These are phyloP conservation scores for Pythium myriotylum DNA, from an alignment of 352 stramenopile species.

Conservation along the genomic window DNA sequence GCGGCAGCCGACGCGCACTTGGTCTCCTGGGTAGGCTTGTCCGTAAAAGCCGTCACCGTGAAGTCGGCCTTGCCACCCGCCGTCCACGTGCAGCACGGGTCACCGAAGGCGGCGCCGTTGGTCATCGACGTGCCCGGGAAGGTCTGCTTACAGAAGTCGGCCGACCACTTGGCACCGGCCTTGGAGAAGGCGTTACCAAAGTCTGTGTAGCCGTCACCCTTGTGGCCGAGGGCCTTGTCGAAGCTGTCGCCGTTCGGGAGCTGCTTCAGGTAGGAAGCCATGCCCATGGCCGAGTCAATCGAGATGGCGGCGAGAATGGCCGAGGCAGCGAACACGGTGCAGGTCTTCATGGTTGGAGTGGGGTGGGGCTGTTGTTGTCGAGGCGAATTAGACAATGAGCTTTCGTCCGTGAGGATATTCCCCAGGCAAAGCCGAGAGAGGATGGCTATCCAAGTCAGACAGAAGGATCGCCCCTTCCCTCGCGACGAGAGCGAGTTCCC, in stretches of 20 bases:
- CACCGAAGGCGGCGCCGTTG: constrained; percentile 7
- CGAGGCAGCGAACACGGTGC: constrained; percentile 66
- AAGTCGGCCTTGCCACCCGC: constrained; percentile 17
- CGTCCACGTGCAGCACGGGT: constrained; percentile 15
- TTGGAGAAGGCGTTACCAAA: constrained; percentile 41
- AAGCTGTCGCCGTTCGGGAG: constrained; percentile 47
- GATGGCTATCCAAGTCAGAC: background rate
- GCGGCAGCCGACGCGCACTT: background rate
- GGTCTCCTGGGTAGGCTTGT: background rate
- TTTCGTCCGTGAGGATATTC: constrained; percentile 8
- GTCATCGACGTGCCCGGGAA: constrained; percentile 8
- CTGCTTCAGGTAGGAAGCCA: constrained; percentile 32
- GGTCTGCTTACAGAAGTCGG: constrained; percentile 6
- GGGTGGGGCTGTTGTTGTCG: background rate
- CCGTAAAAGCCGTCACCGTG: constrained; percentile 1
- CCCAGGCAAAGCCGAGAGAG: background rate
- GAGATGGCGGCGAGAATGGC: constrained; percentile 76
- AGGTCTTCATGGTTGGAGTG: constrained; percentile 61
- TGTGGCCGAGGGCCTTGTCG: constrained; percentile 41
- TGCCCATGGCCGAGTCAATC: constrained; percentile 69
- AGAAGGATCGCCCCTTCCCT: background rate
- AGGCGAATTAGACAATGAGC: constrained; percentile 25
- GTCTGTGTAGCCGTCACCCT: constrained; percentile 29
- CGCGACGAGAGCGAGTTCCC: background rate
- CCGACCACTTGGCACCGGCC: constrained; percentile 13